Evolutionary conservation across 441 rosid species (phyloP).

Genomic region (Populus tomentosa): DNA sequence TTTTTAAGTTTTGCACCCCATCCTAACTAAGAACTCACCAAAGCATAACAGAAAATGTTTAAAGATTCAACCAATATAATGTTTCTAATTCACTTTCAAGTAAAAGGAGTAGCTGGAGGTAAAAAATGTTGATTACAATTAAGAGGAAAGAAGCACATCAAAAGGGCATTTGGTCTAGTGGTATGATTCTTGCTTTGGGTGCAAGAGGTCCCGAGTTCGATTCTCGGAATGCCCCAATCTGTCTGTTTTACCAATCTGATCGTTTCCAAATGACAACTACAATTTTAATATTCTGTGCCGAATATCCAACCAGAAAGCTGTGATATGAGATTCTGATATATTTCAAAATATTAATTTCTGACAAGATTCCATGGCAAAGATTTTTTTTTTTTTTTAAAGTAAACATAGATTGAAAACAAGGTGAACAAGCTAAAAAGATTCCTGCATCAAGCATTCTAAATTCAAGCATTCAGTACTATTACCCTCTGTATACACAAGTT

Average conservation of each 20-base stretch:
- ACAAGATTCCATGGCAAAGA: background rate
- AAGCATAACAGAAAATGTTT: background rate
- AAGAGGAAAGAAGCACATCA: background rate
- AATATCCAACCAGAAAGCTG: background rate
- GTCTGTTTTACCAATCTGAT: background rate
- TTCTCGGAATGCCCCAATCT: slow-evolving; percentile 34
- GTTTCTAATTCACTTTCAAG: background rate
- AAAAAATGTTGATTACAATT: rapidly evolving
- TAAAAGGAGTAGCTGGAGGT: no score
- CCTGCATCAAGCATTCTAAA: background rate
- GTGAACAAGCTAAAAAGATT: background rate
- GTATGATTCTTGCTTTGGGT: slow-evolving; percentile 68
- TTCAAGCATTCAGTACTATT: background rate
- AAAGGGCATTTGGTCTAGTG: slow-evolving; percentile 58
- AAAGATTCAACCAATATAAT: background rate
- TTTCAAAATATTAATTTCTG: background rate
- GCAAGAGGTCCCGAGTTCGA: slow-evolving; percentile 49
- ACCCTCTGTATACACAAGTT: background rate
- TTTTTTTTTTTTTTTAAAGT: no score
- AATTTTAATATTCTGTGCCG: no score
- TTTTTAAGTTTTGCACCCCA: background rate
- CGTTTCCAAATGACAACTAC: background rate
- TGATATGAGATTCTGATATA: background rate
- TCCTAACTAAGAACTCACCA: background rate
- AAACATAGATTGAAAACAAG: background rate